Conservation (phyloP, 2,329 filamentous ascomycete species). For the Acrocalymma vagum region DNA sequence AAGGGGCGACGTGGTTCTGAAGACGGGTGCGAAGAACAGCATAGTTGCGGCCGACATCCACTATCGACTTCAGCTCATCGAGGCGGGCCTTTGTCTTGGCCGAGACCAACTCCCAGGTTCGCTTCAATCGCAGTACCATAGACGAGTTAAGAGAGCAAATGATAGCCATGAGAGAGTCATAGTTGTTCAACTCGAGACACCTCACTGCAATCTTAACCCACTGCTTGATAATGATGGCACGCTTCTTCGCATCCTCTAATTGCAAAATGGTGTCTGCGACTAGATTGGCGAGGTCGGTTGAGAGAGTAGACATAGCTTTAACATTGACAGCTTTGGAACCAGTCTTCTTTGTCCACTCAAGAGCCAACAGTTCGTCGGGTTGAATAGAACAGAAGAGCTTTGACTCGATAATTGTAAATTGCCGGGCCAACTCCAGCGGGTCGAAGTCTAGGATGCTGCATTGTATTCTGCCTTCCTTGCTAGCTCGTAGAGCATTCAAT, state of each 20-base stretch:
- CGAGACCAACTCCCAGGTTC: slow-evolving; percentile 91
- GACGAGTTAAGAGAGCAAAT: slow-evolving; percentile 93
- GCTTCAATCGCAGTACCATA: slow-evolving; percentile 85
- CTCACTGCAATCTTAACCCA: slow-evolving; percentile 95
- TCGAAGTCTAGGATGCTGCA: slow-evolving; percentile 91
- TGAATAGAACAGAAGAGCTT: slow-evolving; percentile 89
- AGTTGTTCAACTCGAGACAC: slow-evolving; percentile 91
- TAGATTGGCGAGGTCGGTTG: slow-evolving; percentile 90
- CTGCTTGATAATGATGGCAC: slow-evolving; percentile 90
- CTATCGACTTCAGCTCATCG: slow-evolving; percentile 80
- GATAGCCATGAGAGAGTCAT: slow-evolving; percentile 96
- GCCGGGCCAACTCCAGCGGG: slow-evolving; percentile 86
- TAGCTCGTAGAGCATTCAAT: slow-evolving; percentile 73
- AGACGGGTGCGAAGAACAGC: slow-evolving; percentile 83
- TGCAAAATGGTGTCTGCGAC: slow-evolving; percentile 93
- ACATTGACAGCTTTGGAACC: slow-evolving; percentile 85
- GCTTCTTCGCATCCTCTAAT: slow-evolving; percentile 89
- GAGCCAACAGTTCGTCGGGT: slow-evolving; percentile 88
- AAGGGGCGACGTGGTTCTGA: slow-evolving; percentile 87
- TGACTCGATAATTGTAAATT: slow-evolving; percentile 92
- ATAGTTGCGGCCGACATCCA: slow-evolving; percentile 92
- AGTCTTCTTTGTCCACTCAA: slow-evolving; percentile 92
- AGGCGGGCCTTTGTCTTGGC: slow-evolving; percentile 83
- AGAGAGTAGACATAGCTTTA: slow-evolving; percentile 90
- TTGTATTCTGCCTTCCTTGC: slow-evolving; percentile 74